Conservation (phyloP, 2,329 filamentous ascomycete genomes). For the Aspergillus texensis region DNA sequence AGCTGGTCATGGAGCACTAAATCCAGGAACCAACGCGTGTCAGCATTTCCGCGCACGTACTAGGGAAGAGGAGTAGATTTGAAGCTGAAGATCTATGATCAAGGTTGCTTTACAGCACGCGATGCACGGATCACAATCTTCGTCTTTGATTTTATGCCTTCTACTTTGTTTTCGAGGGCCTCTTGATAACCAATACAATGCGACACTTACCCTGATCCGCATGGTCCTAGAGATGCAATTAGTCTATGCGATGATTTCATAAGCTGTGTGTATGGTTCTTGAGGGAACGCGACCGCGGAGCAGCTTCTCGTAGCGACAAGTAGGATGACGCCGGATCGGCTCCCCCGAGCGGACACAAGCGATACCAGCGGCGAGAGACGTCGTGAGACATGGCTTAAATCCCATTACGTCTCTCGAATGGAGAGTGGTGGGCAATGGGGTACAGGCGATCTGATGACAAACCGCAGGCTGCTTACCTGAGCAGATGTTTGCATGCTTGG, state of each 20-base stretch:
- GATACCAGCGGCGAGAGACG: neutral
- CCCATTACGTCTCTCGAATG: neutral
- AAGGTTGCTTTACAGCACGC: neutral
- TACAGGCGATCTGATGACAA: constrained; percentile 40
- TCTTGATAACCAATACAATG: constrained; percentile 26
- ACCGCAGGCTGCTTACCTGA: constrained; percentile 56
- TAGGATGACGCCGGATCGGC: neutral
- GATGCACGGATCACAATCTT: neutral
- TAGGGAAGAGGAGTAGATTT: neutral
- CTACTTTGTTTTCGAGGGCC: neutral
- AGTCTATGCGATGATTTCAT: neutral
- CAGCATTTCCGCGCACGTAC: constrained; percentile 11
- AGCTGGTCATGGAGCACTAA: constrained; percentile 66
- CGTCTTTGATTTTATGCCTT: neutral
- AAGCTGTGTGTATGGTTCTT: neutral
- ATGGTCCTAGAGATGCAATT: constrained; percentile 39
- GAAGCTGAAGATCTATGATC: neutral
- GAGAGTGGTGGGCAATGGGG: constrained; percentile 10
- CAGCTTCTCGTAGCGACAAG: neutral
- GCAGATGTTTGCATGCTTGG: constrained; percentile 51
- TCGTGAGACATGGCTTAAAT: neutral
- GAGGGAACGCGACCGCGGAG: constrained; percentile 4
- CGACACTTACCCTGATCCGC: constrained; percentile 50
- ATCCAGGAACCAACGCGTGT: constrained; percentile 8
- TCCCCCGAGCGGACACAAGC: neutral